Evolutionary conservation across 352 stramenopile genomes (phyloP), one percentile per base, ranked within the genome.

Genomic region (Globisporangium paroecandrum): DNA sequence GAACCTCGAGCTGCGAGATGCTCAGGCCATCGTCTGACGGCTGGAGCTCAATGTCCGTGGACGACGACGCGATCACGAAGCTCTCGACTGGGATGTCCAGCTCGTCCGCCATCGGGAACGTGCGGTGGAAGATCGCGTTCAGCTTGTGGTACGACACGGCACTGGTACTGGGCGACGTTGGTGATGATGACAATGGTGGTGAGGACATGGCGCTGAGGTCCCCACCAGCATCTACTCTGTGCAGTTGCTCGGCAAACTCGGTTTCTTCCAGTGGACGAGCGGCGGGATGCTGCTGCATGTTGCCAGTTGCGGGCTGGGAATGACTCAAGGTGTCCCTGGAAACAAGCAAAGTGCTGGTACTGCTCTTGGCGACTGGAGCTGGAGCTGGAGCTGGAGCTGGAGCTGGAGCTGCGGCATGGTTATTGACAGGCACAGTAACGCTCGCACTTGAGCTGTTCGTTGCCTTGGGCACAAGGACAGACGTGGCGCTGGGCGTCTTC

Each of bases 1-100:
- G 69, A 1, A 82, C 76, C 69, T 95, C 88, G 41, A 95, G 73
- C 70, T 95, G 88, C 41, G 88, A 93, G 53, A 94, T 90, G 60
- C 88, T 95, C 64, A 95, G 75, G 9, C 68, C 77, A 27, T 80
- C 75, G 29, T 80, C 75, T 27, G 65, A 54, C 10, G 82, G 72
- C 27, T 87, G 77, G 18, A 78, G 70, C 38, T 79, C 77, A 10
- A 73, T 72, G 27, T 80, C 82, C 6, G 75, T 81, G 15, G 66
- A 53, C 2, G 77, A 82, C n/a, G 82, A 87, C 32, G 83, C 80
- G 41, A 91, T 84, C 18, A 89, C 74, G 64, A 94, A 95, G 29
- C 78, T 87, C 57, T 91, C 83, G 22, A 94, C 82, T 8, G 74
- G 68, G 59, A 95, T 85, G 36, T 90, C 88, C 58, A 94, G 76